These are phyloP conservation scores for Xylariales sp. DNA, from an alignment of 2,329 filamentous ascomycete species.

Conservation along the genomic window DNA sequence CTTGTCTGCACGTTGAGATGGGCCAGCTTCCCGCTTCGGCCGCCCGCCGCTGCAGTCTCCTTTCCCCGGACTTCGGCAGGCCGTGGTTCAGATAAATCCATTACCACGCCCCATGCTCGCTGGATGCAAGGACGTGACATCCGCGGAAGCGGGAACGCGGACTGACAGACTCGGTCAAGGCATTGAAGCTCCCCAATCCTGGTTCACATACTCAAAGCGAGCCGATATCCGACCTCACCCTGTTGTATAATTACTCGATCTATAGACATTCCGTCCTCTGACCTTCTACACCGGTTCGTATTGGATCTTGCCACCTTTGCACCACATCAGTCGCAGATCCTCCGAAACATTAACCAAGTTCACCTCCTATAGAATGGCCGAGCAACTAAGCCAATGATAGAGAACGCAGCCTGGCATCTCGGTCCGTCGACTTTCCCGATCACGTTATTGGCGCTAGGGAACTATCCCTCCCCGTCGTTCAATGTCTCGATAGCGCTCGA, in stretches of 20 bases:
- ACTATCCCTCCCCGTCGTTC: too few relatives aligned
- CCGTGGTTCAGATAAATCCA: not conserved
- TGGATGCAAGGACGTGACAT: not conserved
- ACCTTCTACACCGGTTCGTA: not conserved
- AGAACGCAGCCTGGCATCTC: too few relatives aligned
- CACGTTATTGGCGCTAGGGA: too few relatives aligned
- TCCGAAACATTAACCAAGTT: not conserved
- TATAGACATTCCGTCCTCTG: not conserved
- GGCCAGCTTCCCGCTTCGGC: constrained; percentile 4
- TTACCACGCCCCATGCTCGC: not conserved
- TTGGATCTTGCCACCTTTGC: not conserved
- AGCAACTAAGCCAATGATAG: too few relatives aligned
- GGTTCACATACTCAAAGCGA: not conserved
- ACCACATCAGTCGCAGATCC: not conserved
- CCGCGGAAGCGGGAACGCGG: not conserved
- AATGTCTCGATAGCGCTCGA: too few relatives aligned
- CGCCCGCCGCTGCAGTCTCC: constrained; percentile 1
- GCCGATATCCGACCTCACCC: constrained; percentile 5
- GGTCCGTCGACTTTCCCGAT: too few relatives aligned
- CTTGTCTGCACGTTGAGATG: not conserved
- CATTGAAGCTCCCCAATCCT: not conserved
- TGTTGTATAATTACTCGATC: constrained; percentile 1
- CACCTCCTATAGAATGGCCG: not conserved
- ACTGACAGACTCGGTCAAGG: constrained; percentile 4
- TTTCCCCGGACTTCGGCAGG: not conserved